phyloP scores from a whole-genome alignment of 2,329 filamentous ascomycete species.

The Sporothrix humicola region DNA sequence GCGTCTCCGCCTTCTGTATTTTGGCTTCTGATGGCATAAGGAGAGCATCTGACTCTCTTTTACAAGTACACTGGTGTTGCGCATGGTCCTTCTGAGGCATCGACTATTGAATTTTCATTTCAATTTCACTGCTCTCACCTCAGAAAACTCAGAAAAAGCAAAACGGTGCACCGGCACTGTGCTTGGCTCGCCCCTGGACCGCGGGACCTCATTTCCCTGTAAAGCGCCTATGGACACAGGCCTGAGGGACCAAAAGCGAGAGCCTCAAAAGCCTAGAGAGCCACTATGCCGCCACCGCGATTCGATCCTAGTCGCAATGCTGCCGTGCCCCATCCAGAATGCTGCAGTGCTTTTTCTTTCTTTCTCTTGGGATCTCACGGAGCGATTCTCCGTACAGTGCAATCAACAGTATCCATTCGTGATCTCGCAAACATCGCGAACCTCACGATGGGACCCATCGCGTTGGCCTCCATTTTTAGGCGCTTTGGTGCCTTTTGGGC shows the following conservation, averaged over 20 bases:
- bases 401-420: background rate
- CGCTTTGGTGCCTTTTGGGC: background rate
- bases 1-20: background rate
- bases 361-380: no score
- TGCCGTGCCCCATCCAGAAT: background rate
- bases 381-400: background rate
- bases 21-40: background rate
- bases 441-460: no score
- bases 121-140: background rate
- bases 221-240: background rate
- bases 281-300: background rate
- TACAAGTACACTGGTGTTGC: background rate
- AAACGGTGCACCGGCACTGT: slow-evolving; percentile 5
- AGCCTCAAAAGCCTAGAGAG: no score
- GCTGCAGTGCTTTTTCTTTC: background rate
- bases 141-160: background rate
- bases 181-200: slow-evolving; percentile 28
- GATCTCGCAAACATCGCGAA: no score
- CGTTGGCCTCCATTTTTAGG: background rate
- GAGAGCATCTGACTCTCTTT: no score
- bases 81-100: slow-evolving; percentile 7
- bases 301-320: slow-evolving; percentile 8
- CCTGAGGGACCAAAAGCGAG: background rate
- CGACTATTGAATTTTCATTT: background rate
- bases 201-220: slow-evolving; percentile 27